These are phyloP conservation scores for Kappamyces sp. DNA, from an alignment of 192 early-diverging fungal genomes.

Conservation along the genomic window DNA sequence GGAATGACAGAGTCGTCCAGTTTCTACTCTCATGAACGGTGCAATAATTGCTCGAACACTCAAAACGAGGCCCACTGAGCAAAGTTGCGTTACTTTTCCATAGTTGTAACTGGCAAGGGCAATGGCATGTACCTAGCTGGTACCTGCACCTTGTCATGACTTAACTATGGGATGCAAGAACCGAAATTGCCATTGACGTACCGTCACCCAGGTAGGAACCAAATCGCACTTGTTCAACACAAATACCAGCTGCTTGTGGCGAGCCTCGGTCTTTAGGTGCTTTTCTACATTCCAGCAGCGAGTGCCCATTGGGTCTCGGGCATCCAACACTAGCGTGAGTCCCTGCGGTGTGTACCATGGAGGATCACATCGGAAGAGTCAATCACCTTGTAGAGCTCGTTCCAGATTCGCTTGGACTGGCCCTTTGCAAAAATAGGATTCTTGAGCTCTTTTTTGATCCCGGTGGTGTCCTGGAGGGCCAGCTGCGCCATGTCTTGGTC, in stretches of 20 bases:
- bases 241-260: conserved; percentile 94
- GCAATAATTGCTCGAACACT: conserved; percentile 27
- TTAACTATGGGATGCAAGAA: conserved; percentile 40
- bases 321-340: conserved; percentile 94
- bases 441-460: conserved; percentile 61
- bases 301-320: conserved; percentile 95
- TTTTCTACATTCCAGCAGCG: conserved; percentile 89
- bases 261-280: conserved; percentile 84
- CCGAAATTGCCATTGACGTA: conserved; percentile 28
- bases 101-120: conserved; percentile 46
- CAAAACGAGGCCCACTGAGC: conserved; percentile 47
- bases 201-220: conserved; percentile 98
- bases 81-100: conserved; percentile 42
- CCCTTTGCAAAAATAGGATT: conserved; percentile 90
- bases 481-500: conserved; percentile 68
- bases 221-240: conserved; percentile 98
- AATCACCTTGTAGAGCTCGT: conserved; percentile 88
- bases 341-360: conserved; percentile 21
- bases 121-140: not conserved
- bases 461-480: conserved; percentile 30
- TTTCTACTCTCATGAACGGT: conserved; percentile 34
- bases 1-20: conserved; percentile 15
- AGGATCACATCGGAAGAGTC: not conserved
- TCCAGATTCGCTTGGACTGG: conserved; percentile 96
- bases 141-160: conserved; percentile 32